Evolutionary conservation across 2,329 filamentous ascomycete species (phyloP), one percentile per base, ranked within the genome.

Genomic region (Phialophora expanda): DNA sequence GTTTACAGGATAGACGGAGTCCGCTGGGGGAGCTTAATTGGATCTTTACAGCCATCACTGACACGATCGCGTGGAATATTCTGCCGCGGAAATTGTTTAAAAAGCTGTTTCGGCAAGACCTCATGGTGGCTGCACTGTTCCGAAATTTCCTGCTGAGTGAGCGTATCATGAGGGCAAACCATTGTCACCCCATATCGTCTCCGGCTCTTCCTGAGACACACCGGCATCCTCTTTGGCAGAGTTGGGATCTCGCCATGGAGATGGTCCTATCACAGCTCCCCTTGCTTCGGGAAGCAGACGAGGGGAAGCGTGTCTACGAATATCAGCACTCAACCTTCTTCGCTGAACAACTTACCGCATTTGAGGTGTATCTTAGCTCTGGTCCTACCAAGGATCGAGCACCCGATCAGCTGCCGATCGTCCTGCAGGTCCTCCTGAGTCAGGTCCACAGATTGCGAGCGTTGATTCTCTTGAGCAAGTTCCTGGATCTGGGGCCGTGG

Each of bases 41-140:
- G 95, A 99, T 99, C 41, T 98, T 99, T 75, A 99, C 95, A 0
- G 95, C 95, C 62, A 98, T 99, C 70, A 99, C 95, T 0, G 95
- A 99, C 76, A 98, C 94, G 1, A 99, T 99, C 73, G 95, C 95
- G 0, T 99, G 95, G 95, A 98, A 96, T 34, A 96, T 92, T 4
- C 81, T 99, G 3, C 92, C 93, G 2, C 90, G 94, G 54, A 87
- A 93, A 22, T 82, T 97, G 11, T 99, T 99, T 80, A 93, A 96
- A 78, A 97, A 97, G 78, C 91, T 98, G 66, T 99, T 99, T 78
- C 84, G 95, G 50, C 95, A 99, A 77, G 95, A 99, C 77, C 84
- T 99, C 12, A 98, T 99, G 93, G 95, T 99, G n/a, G 95, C 95
- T 12, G 95, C 95, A 1, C 82, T 99, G 7, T 99, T 98, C 78